Conservation (phyloP, 1,284 basidiomycete species). For the Leccinum colubrinum region DNA sequence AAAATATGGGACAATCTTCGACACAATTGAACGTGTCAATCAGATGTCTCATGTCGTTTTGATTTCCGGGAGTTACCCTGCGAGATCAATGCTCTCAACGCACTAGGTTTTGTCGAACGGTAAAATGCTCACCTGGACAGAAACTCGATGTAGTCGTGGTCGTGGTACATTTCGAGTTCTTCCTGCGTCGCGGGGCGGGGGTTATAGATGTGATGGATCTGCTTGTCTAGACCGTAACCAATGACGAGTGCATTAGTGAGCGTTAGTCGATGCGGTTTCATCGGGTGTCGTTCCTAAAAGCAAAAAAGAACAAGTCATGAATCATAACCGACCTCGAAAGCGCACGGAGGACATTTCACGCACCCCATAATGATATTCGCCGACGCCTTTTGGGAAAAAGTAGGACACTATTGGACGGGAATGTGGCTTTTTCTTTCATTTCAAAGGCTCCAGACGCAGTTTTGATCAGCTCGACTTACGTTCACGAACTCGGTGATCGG, state of each 20-base stretch:
- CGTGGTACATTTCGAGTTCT: conserved; percentile 92
- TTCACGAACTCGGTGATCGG: conserved; percentile 74
- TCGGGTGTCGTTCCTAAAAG: conserved; percentile 89
- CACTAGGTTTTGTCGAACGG: neutral
- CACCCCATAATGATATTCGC: conserved; percentile 95
- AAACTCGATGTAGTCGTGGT: conserved; percentile 94
- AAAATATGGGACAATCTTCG: conserved; percentile 93
- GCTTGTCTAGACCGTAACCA: conserved; percentile 95
- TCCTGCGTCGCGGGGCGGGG: conserved; percentile 87
- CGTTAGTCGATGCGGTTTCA: conserved; percentile 96
- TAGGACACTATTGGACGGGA: conserved; percentile 90
- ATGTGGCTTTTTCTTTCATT: conserved; percentile 56
- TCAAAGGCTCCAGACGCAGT: conserved; percentile 28
- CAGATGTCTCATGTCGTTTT: conserved; percentile 67
- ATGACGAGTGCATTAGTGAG: conserved; percentile 95
- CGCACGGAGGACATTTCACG: conserved; percentile 22
- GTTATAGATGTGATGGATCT: conserved; percentile 90
- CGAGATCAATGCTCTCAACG: neutral
- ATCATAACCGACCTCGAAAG: neutral
- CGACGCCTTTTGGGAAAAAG: conserved; percentile 93
- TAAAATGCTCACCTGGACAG: conserved; percentile 66
- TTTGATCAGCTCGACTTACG: conserved; percentile 41
- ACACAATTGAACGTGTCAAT: conserved; percentile 87
- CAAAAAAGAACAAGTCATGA: neutral
- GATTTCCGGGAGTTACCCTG: conserved; percentile 83